A percentile compares a stretch with the other conserved stretches of the same genome.
Evolutionary conservation across 2,329 filamentous ascomycete genomes (phyloP).

Genomic region (Colletotrichum somersetense): DNA sequence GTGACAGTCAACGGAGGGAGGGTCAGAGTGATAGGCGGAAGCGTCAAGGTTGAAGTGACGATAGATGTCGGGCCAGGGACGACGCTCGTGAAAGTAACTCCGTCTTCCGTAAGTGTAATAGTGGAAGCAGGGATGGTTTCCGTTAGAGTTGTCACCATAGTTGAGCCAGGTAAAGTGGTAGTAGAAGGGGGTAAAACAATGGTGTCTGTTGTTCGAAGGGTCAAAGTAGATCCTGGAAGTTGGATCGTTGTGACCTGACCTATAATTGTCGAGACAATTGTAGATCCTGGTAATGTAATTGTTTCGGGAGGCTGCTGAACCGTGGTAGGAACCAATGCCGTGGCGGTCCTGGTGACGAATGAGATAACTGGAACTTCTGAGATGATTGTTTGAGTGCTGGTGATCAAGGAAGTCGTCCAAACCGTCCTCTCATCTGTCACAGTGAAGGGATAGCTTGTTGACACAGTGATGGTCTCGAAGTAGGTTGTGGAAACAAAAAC

Average conservation of each 20-base stretch:
- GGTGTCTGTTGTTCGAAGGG: slow-evolving; percentile 25
- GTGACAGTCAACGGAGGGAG: slow-evolving; percentile 48
- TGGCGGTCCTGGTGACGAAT: slow-evolving; percentile 18
- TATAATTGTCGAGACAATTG: slow-evolving; percentile 24
- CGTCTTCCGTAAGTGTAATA: slow-evolving; percentile 49
- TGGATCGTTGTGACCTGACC: slow-evolving; percentile 41
- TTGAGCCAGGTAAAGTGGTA: slow-evolving; percentile 47
- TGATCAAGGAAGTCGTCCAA: slow-evolving; percentile 29
- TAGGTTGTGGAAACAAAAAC: slow-evolving; percentile 35
- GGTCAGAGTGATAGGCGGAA: slow-evolving; percentile 47
- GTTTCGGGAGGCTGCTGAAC: slow-evolving; percentile 19
- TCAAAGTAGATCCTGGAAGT: slow-evolving; percentile 34
- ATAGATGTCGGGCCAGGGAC: slow-evolving; percentile 45
- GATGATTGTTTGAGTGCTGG: slow-evolving; percentile 18
- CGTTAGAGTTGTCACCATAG: slow-evolving; percentile 51
- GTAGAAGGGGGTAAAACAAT: slow-evolving; percentile 43
- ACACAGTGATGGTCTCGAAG: slow-evolving; percentile 39
- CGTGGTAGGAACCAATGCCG: background rate
- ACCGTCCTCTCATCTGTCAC: slow-evolving; percentile 36
- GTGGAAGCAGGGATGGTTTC: slow-evolving; percentile 48
- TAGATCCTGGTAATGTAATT: slow-evolving; percentile 23
- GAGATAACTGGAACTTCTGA: slow-evolving; percentile 24
- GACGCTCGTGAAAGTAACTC: slow-evolving; percentile 47
- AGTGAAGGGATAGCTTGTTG: slow-evolving; percentile 42
- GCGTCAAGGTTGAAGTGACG: slow-evolving; percentile 43